These are phyloP conservation scores for Vaccinium macrocarpon DNA, from an alignment of 148 eudicot species.

Conservation along the genomic window DNA sequence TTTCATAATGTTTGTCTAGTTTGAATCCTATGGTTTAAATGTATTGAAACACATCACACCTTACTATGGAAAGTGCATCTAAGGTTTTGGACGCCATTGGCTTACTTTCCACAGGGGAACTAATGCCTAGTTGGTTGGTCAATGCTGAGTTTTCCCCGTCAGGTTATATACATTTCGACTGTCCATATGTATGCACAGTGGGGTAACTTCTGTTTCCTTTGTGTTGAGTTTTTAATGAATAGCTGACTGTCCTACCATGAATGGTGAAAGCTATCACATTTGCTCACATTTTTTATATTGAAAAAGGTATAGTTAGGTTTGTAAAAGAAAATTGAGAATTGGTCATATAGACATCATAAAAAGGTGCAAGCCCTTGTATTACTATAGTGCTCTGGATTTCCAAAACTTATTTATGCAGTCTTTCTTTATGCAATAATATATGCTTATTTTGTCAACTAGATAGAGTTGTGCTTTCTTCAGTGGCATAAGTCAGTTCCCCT, in stretches of 20 bases:
- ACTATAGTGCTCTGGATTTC: neutral
- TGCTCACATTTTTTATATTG: neutral
- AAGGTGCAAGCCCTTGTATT: neutral
- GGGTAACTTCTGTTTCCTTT: neutral
- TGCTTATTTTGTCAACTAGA: neutral
- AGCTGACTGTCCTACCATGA: neutral
- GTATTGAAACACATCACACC: neutral
- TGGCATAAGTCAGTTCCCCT: neutral
- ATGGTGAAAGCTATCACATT: neutral
- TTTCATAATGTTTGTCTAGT: neutral
- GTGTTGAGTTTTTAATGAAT: neutral
- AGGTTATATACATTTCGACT: neutral
- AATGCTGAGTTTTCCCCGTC: neutral
- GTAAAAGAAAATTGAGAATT: neutral
- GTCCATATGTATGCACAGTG: neutral
- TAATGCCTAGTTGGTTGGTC: neutral
- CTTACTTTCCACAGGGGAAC: neutral
- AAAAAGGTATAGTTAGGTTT: neutral
- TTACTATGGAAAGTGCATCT: neutral
- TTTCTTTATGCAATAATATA: neutral
- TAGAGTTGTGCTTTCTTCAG: neutral
- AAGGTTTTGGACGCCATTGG: neutral
- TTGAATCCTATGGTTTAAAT: no score
- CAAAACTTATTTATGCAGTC: neutral
- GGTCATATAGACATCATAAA: neutral